phyloP scores from a whole-genome alignment of 2,329 filamentous ascomycete species.

The Alternaria rosae region DNA sequence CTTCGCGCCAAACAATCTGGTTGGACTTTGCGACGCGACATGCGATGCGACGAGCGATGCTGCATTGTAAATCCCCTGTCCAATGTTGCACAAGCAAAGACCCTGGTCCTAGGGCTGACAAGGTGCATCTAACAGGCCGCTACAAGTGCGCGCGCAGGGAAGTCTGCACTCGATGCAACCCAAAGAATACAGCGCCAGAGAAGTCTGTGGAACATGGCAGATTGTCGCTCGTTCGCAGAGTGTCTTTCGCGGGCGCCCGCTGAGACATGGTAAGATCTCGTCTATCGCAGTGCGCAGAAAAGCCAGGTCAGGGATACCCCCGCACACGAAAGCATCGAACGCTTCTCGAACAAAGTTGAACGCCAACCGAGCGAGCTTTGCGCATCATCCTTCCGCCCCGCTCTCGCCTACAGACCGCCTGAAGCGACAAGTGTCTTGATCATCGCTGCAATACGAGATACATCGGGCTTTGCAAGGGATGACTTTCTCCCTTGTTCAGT shows the following conservation, averaged over 20 bases:
- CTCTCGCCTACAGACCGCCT: constrained; percentile 10
- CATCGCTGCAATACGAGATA: not conserved
- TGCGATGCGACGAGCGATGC: not conserved
- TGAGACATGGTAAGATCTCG: constrained; percentile 15
- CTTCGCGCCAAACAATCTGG: not conserved
- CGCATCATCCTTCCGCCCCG: constrained; percentile 27
- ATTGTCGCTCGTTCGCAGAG: not conserved
- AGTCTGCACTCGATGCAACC: constrained; percentile 23
- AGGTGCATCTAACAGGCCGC: constrained; percentile 7
- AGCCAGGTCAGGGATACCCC: constrained; percentile 31
- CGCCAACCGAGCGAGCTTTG: constrained; percentile 34
- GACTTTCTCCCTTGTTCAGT: not conserved
- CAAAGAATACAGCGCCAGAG: not conserved
- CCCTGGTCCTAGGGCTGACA: constrained; percentile 25
- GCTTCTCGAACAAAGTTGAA: constrained; percentile 28
- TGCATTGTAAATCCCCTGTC: constrained; percentile 10
- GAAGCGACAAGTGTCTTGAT: not conserved
- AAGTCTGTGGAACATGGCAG: not conserved
- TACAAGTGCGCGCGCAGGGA: constrained; percentile 9
- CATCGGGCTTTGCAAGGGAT: not conserved
- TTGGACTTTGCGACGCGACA: not conserved
- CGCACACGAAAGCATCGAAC: constrained; percentile 27
- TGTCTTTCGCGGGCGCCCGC: not conserved
- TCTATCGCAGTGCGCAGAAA: constrained; percentile 20
- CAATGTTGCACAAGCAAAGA: constrained; percentile 25